Percentiles rank a stretch among this genome's conserved stretches.
Evolutionary conservation across 2,329 filamentous ascomycete species (phyloP).

Genomic region (Penicillium psychrosexuale): DNA sequence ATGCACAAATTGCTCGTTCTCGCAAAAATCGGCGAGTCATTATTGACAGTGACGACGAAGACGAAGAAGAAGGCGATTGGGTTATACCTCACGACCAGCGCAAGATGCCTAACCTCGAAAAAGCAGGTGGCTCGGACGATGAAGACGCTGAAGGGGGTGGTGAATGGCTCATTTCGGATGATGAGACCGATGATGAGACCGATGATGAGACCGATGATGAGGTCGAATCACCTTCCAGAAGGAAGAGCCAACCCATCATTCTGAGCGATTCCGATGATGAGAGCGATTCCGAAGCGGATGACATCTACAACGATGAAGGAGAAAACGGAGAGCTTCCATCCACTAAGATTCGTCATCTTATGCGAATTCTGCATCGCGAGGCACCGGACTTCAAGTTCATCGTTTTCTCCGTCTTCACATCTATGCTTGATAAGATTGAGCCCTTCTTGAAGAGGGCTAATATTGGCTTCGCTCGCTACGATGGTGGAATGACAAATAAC

Average conservation of each 20-base stretch:
- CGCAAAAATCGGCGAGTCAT: slow-evolving; percentile 46
- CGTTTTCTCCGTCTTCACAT: slow-evolving; percentile 97
- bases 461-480: slow-evolving; percentile 83
- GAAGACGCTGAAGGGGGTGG: slow-evolving; percentile 85
- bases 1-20: slow-evolving; percentile 25
- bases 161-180: slow-evolving; percentile 64
- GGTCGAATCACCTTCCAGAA: slow-evolving; percentile 28
- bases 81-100: slow-evolving; percentile 68
- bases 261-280: slow-evolving; percentile 30
- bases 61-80: slow-evolving; percentile 71
- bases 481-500: slow-evolving; percentile 93
- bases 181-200: slow-evolving; percentile 50
- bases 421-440: slow-evolving; percentile 94
- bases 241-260: slow-evolving; percentile 21
- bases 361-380: slow-evolving; percentile 76
- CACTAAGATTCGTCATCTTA: slow-evolving; percentile 85
- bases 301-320: slow-evolving; percentile 31
- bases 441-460: slow-evolving; percentile 76
- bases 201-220: slow-evolving; percentile 56
- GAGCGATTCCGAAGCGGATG: slow-evolving; percentile 42
- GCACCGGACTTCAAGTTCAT: slow-evolving; percentile 88
- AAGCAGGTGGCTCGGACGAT: slow-evolving; percentile 79
- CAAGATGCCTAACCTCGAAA: slow-evolving; percentile 61
- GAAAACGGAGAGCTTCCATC: slow-evolving; percentile 56
- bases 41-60: slow-evolving; percentile 57